These are phyloP conservation scores for Neobulgaria alba DNA, from an alignment of 2,329 filamentous ascomycete species.

Conservation along the genomic window DNA sequence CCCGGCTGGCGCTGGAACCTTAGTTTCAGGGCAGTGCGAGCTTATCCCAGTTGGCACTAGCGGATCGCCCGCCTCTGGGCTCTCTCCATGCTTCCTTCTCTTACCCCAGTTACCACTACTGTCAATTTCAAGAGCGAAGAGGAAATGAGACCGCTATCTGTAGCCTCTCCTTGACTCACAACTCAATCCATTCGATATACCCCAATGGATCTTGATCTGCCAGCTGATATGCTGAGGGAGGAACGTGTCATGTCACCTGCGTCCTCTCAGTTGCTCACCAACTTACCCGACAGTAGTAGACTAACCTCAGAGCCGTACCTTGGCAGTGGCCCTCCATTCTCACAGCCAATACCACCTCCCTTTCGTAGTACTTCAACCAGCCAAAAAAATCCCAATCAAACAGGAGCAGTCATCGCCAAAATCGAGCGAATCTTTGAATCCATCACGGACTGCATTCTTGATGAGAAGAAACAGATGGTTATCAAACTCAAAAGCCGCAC, in stretches of 20 bases:
- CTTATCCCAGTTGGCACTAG: no score
- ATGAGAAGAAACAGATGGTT: conserved; percentile 36
- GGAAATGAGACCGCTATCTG: no score
- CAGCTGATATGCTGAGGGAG: conserved; percentile 2
- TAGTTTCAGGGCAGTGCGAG: no score
- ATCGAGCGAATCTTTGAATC: conserved; percentile 48
- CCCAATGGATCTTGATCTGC: conserved; percentile 16
- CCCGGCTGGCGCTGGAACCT: no score
- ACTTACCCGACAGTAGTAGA: conserved; percentile 16
- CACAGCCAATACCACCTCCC: background rate
- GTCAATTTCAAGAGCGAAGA: no score
- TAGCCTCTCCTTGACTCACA: no score
- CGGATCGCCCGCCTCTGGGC: no score
- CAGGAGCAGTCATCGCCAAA: conserved; percentile 35
- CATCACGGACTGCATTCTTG: conserved; percentile 40
- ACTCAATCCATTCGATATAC: no score
- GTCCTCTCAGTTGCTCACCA: conserved; percentile 16
- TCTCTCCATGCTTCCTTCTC: no score
- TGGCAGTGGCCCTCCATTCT: no score
- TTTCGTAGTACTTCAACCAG: background rate
- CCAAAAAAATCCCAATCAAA: conserved; percentile 11
- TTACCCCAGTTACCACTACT: no score
- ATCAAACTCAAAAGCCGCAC: conserved; percentile 38
- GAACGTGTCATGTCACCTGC: no score
- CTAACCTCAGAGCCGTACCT: conserved; percentile 5